Conservation (phyloP, 805 yeast genomes). For the Candida caryicola region DNA sequence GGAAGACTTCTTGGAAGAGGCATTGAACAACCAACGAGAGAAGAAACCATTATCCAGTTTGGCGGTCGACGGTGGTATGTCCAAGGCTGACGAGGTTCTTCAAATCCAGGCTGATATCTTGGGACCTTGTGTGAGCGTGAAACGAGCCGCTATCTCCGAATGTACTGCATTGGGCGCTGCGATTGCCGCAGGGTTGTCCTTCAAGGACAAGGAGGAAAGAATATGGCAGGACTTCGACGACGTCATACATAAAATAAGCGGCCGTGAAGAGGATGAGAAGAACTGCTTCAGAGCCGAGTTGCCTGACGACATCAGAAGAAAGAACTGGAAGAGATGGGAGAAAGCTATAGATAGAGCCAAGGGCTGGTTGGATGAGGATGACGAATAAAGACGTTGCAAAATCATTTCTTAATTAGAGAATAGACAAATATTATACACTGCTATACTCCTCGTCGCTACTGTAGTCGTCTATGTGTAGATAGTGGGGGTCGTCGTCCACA, state of each 20-base stretch:
- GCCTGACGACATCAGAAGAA: slow-evolving; percentile 56
- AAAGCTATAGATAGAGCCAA: slow-evolving; percentile 75
- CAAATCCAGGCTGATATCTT: slow-evolving; percentile 90
- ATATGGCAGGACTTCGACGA: slow-evolving; percentile 78
- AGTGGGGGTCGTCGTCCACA: slow-evolving; percentile 8
- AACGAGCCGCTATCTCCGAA: slow-evolving; percentile 78
- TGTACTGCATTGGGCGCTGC: slow-evolving; percentile 97
- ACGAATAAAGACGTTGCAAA: slow-evolving; percentile 1
- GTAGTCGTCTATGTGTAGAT: slow-evolving; percentile 26
- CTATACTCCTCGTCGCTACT: slow-evolving; percentile 13
- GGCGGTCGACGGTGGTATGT: slow-evolving; percentile 95
- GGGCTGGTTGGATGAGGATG: slow-evolving; percentile 65
- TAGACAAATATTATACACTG: slow-evolving; percentile 1
- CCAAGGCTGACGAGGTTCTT: slow-evolving; percentile 85
- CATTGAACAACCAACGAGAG: slow-evolving; percentile 43
- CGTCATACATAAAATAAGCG: slow-evolving; percentile 44
- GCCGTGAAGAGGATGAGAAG: slow-evolving; percentile 23
- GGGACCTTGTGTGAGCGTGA: slow-evolving; percentile 81
- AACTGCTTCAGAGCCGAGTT: slow-evolving; percentile 41
- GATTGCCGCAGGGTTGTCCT: slow-evolving; percentile 82
- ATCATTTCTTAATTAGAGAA: too few relatives aligned
- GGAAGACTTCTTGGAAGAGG: slow-evolving; percentile 56
- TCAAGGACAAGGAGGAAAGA: slow-evolving; percentile 47
- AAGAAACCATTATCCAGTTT: slow-evolving; percentile 47
- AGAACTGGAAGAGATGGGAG: slow-evolving; percentile 76